Conservation (phyloP, 306 rosid species). For the Medicago ruthenica region DNA sequence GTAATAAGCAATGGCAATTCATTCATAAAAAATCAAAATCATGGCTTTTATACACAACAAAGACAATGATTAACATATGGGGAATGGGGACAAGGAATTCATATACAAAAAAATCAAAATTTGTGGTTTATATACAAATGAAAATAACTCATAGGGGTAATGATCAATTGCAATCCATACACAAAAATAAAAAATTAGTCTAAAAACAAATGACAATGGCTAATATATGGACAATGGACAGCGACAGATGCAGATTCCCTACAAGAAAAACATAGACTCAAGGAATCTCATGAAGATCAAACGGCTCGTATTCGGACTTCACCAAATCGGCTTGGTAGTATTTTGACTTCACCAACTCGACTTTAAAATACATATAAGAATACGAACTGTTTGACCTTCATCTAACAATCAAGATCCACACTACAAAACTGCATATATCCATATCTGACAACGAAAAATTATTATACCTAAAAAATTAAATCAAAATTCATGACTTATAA, state of each 20-base stretch:
- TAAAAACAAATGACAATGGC: neutral
- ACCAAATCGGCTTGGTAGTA: neutral
- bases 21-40: neutral
- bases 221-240: neutral
- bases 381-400: neutral
- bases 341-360: neutral
- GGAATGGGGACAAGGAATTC: neutral
- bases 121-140: no score
- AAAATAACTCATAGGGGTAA: neutral
- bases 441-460: neutral
- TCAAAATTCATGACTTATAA: neutral
- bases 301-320: neutral
- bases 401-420: neutral
- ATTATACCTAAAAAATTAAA: neutral
- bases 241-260: neutral
- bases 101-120: no score
- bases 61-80: neutral
- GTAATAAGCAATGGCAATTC: neutral
- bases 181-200: neutral
- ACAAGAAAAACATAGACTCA: neutral
- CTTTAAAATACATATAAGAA: neutral
- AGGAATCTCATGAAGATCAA: neutral
- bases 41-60: neutral
- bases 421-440: neutral
- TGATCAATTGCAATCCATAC: slow-evolving; percentile 14